Base-by-base conservation (phyloP, 2,329 filamentous ascomycete species). In the Talaromyces pinophilus region DNA sequence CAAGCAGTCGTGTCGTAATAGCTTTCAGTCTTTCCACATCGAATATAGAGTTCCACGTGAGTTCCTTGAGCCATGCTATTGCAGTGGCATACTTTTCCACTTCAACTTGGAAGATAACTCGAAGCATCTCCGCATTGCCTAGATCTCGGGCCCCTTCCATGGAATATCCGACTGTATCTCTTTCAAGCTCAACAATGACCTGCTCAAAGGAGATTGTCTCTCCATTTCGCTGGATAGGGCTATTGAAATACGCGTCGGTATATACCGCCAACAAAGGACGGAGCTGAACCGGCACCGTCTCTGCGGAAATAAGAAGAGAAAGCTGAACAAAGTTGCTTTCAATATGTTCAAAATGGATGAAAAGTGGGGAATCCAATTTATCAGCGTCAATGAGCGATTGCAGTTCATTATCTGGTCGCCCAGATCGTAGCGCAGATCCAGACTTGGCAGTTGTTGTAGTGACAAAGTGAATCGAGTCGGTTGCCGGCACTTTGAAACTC, bases 271-370 rank as follows among this genome's bases (percentile, higher is more conserved):
- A 83, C 25, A 99, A 80, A 3, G 95, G 95, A 75, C 94, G 93
- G 67, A 94, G 85, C 69, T 93, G 87, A n/a, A 90, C 85, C 0
- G 93, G 92, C 0, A 97, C 83, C 38, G 87, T 83, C 1, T 88
- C 86, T 0, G 93, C 96, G 62, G 92, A 92, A 60, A 98, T 83
- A 65, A 95, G 87, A 25, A 98, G 79, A 59, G 88, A 90, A 66
- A 98, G 85, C 71, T 94, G 90, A 6, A 96, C 92, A 76, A 99
- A 99, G 74, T 92, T 96, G 67, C 92, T 96, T 1, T 90, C 90
- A 15, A 98, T 93, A 73, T 97, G 90, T 79, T 99, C 95, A 70
- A 96, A 99, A 78, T 99, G 94, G n/a, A 99, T 85, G 78, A 97
- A 99, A 2, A 98, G 82, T 0, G 92, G 90, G n/a, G 89, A 76